These are phyloP conservation scores for Kalaharituber pfeilii DNA, from an alignment of 2,329 filamentous ascomycete genomes.

Conservation along the genomic window DNA sequence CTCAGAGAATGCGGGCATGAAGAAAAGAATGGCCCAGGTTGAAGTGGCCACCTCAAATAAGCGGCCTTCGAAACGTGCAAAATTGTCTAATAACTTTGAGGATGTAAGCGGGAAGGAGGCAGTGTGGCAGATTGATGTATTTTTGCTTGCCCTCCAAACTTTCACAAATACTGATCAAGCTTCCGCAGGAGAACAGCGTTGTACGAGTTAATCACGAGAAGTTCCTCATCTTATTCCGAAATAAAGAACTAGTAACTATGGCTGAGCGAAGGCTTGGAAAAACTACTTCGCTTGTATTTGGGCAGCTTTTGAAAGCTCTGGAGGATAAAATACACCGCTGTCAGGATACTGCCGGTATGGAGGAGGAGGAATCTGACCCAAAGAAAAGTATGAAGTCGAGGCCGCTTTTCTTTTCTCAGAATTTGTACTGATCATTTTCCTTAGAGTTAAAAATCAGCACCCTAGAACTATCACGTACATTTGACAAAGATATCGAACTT, in stretches of 20 bases:
- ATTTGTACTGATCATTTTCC: not conserved
- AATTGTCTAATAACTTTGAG: constrained; percentile 18
- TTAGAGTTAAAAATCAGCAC: constrained; percentile 20
- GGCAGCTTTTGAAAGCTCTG: constrained; percentile 50
- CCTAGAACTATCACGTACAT: constrained; percentile 19
- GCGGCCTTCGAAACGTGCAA: constrained; percentile 18
- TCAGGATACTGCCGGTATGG: constrained; percentile 27
- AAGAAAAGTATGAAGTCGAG: constrained; percentile 11
- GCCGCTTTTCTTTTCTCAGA: no score
- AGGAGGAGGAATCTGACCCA: constrained; percentile 16
- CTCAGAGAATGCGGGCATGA: constrained; percentile 29
- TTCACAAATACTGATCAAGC: not conserved
- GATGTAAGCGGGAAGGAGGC: constrained; percentile 16
- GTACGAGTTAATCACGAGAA: constrained; percentile 74
- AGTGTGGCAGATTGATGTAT: constrained; percentile 22
- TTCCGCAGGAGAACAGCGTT: constrained; percentile 46
- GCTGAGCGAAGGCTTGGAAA: constrained; percentile 53
- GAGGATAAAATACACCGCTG: constrained; percentile 53
- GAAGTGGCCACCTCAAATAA: not conserved
- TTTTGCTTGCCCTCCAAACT: constrained; percentile 18
- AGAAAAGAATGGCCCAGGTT: constrained; percentile 15
- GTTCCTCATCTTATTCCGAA: constrained; percentile 65
- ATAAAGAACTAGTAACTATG: constrained; percentile 55
- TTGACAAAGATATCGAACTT: constrained; percentile 20
- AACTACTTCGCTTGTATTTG: constrained; percentile 62